Base-by-base conservation (phyloP, 257 asterid genomes). In the Gardenia jasminoides region DNA sequence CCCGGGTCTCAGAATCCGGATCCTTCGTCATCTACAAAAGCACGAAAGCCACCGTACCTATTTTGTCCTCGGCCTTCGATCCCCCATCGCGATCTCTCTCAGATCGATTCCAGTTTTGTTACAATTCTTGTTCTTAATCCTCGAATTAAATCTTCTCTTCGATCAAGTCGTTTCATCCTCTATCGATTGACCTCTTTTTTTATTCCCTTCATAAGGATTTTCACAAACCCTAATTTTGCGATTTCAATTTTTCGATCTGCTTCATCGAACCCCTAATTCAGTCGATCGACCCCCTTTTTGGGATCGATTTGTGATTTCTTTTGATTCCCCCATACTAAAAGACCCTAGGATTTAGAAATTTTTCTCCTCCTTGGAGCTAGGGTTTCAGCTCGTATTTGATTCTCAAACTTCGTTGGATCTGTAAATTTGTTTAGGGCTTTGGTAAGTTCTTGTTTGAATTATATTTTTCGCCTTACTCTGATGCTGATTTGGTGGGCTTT, bases 1-100 rank as follows among this genome's bases (percentile, higher is more conserved):
- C 69, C 69, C 69, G 43, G 91, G 78, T 81, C 83, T 44, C 72
- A 78, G 76, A 31, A 30, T 72, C 85, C 89, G 91, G 89, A 80
- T 85, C 91, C 83, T 81, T 77, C 74, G 73, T 75, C 36, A 76
- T 76, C 90, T 87, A 86, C 92, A 83, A 87, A 88, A 72, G 70
- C 88, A 79, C 88, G 86, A 76, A 79, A 82, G 74, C 39, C 79
- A 69, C 82, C 82, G 59, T 75, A 58, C 46, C 44, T 46, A 80
- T 70, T 80, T 86, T 87, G 80, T 76, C 77, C 82, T 67, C 82
- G 44, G 75, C 59, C 72, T 66, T 79, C 76, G 66, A 81, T 80
- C 76, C 83, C 83, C 82, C 82, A 79, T 88, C 78, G 81, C 69
- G 79, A 71, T 52, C 79, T 47, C 59, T 52, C 61, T 8, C 28